A percentile compares a stretch with the other conserved stretches of the same genome.
phyloP scores from a whole-genome alignment of 75 land plant species.

The Isoetes taiwanensis region DNA sequence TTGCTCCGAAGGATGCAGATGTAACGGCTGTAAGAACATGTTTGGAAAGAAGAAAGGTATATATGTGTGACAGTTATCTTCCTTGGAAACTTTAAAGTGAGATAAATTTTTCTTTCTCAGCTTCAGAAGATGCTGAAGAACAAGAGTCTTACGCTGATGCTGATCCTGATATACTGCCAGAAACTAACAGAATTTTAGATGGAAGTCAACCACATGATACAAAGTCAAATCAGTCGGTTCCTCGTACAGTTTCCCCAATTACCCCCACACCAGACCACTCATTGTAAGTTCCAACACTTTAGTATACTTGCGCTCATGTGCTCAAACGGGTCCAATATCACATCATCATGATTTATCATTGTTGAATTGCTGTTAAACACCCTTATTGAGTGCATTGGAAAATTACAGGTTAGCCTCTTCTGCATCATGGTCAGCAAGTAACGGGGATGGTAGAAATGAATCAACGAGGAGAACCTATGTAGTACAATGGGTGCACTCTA shows the following conservation, averaged over 20 bases:
- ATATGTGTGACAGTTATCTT: neutral
- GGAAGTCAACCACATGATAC: neutral
- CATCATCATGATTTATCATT: no score
- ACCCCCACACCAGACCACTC: neutral
- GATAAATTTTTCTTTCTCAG: neutral
- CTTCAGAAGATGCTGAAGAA: neutral
- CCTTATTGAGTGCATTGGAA: no score
- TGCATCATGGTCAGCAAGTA: no score
- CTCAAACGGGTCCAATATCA: no score
- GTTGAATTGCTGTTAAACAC: no score
- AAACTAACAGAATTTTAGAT: neutral
- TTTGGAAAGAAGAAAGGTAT: constrained; percentile 4
- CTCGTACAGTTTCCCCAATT: no score
- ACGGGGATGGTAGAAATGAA: no score
- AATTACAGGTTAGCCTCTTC: no score
- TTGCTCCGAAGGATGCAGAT: constrained; percentile 3
- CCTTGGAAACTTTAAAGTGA: neutral
- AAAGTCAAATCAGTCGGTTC: no score
- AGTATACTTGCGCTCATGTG: neutral
- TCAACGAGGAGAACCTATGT: no score
- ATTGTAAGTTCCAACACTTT: neutral
- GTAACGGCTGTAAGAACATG: constrained; percentile 1
- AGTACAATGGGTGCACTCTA: no score
- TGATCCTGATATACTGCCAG: no score
- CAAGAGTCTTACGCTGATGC: neutral